Base-by-base conservation (phyloP, 1,284 basidiomycete genomes). In the Sanghuangporus baumii region DNA sequence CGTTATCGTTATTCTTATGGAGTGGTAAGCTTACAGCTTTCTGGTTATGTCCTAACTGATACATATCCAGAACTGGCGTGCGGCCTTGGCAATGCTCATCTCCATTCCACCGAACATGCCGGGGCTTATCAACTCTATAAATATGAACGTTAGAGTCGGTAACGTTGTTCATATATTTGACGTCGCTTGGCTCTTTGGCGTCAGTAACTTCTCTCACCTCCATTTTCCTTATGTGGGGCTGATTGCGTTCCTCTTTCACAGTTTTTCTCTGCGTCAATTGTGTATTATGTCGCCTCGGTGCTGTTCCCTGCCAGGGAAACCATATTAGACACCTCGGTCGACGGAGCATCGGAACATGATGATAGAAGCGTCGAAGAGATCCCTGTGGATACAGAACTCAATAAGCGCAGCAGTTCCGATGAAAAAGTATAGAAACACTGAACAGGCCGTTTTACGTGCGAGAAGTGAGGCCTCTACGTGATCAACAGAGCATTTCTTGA, bases 131-230 rank as follows among this genome's bases (percentile, higher is more conserved):
- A 79, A 82, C 65, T 82, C 81, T 63, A 88, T 92, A 72, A 86
- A 86, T 67, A 69, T 82, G 1, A 76, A 74, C 20, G 80, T 89
- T 66, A 60, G 74, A 0, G 80, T 88, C 12, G 86, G 84, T 20
- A 76, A 81, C 31, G 79, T 76, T 1, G 70, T 71, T 2, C 79
- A 78, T 66, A 69, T 89, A 7, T 90, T 85, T 68, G 81, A 87
- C 68, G 78, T 91, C 66, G 84, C 86, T 5, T 91, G 87, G 84
- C 66, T 89, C 7, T 88, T 85, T 63, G 87, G 88, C 40, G 87
- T 89, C 72, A 65, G 84, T 75, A 16, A 18, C 43, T n/a, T 46
- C 3, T 11, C 2, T n/a, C 16, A 41, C 11, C 7, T 11, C 40
- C n/a, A 41, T 11, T 26, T 38, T 36, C 41, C 56, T 12, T 37